Evolutionary conservation across 257 asterid species (phyloP).

Genomic region (Orobanche coerulescens): DNA sequence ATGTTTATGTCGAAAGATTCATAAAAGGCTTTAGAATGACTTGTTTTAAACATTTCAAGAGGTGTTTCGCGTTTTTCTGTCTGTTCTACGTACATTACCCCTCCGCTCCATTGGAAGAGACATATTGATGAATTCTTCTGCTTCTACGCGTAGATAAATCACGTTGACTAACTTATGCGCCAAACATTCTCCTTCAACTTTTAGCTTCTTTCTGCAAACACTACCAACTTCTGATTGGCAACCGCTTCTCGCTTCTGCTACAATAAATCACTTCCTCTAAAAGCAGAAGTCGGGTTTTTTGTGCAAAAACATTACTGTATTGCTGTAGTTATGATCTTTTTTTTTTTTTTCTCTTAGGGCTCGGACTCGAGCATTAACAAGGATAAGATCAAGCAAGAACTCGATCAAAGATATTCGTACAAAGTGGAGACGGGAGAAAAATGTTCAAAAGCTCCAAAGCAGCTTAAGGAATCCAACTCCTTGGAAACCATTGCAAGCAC

Average conservation of each 20-base stretch:
- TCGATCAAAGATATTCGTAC: constrained; percentile 24
- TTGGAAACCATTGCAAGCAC: constrained; percentile 32
- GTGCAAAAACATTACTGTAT: too few relatives aligned
- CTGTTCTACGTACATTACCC: background rate
- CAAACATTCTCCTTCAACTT: background rate
- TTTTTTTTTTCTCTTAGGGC: constrained; percentile 29
- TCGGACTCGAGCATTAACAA: constrained; percentile 50
- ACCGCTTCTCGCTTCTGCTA: too few relatives aligned
- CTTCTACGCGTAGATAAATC: too few relatives aligned
- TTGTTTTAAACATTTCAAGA: background rate
- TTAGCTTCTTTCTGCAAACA: too few relatives aligned
- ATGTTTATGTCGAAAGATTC: background rate
- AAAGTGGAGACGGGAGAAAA: constrained; percentile 33
- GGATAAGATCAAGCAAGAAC: constrained; percentile 48
- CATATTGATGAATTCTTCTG: too few relatives aligned
- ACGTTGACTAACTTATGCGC: too few relatives aligned
- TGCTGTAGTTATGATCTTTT: background rate
- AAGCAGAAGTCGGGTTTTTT: too few relatives aligned
- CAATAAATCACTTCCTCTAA: too few relatives aligned
- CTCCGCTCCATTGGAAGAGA: too few relatives aligned
- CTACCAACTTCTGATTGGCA: too few relatives aligned
- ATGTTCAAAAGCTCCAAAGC: constrained; percentile 29
- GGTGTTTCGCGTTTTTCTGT: background rate
- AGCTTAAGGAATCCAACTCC: constrained; percentile 24
- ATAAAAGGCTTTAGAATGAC: too few relatives aligned